Evolutionary conservation across 2,329 filamentous ascomycete species (phyloP).

Genomic region (Trichoderma sp.): DNA sequence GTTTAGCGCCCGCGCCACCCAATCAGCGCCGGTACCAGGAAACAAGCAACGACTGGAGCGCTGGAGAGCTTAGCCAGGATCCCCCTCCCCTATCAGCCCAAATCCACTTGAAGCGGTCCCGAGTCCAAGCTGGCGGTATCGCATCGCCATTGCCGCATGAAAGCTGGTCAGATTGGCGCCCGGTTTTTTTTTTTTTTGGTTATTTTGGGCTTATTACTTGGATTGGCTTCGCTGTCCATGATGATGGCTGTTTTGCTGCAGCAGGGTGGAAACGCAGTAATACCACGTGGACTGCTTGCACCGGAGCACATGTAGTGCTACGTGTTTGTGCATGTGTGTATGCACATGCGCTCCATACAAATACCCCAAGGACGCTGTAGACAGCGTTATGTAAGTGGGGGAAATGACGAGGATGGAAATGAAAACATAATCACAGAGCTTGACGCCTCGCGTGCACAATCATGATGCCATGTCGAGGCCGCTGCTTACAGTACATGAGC

Average conservation of each 20-base stretch:
- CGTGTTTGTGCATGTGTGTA: background rate
- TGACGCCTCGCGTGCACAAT: background rate
- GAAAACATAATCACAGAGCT: background rate
- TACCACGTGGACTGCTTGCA: constrained; percentile 14
- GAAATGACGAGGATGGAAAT: background rate
- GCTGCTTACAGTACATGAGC: background rate
- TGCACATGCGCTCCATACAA: background rate
- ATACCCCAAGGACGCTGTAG: background rate
- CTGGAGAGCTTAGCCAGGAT: background rate
- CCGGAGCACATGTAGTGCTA: background rate
- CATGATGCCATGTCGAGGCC: background rate
- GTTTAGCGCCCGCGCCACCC: constrained; percentile 1
- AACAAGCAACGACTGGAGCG: background rate
- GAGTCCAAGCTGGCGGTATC: constrained; percentile 16
- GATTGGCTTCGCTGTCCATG: background rate
- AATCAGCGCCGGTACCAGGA: constrained; percentile 6
- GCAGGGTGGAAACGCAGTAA: constrained; percentile 2
- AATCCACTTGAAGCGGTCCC: background rate
- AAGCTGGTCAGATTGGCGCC: background rate
- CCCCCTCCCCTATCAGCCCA: background rate
- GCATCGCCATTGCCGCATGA: background rate
- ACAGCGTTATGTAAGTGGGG: background rate
- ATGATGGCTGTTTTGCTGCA: background rate
- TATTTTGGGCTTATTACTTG: background rate
- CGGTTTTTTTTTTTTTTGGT: background rate